Evolutionary conservation across 176 grass and related monocot species (phyloP), one percentile per base, ranked within the genome.

Genomic region (Oryza glumipatula): DNA sequence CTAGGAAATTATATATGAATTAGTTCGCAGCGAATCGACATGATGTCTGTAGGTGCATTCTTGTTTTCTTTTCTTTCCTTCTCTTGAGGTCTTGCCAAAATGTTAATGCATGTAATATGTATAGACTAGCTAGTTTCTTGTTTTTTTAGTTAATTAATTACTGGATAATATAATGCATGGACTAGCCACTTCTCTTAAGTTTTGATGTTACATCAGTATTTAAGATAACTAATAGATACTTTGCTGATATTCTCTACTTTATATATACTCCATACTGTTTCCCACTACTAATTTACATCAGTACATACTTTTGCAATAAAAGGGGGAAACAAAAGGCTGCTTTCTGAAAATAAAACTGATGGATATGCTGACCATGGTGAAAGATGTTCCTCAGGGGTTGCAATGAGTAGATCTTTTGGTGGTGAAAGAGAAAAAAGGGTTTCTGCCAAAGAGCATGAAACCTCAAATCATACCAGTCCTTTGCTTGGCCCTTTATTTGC

Each of bases 391-490:
- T 68, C 56, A 44, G 74, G 38, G 43, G 0, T 44, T 51, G 80
- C 80, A 83, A 80, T 88, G 68, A 80, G 79, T 83, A 79, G 24
- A 68, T 88, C 78, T 79, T 92, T 90, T 86, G 70, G 65, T 71
- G 41, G 84, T 76, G 82, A 82, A 79, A 92, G 72, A 86, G 71
- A 89, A 90, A 90, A 85, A 83, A 88, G 21, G 49, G 14, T 44
- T 70, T 44, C 82, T 79, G 68, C 61, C 64, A 70, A 86, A 86
- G 76, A 70, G 60, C 73, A 86, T 95, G 94, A 88, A 87, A 80
- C 81, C 89, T 93, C 91, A 95, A 93, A 95, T 95, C 94, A 89
- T 35, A 74, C 19, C 79, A 68, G 78, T 67, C 35, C 71, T 73
- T 73, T 66, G 81, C 26, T 68, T 64, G 43, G 17, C 67, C 48